Evolutionary conservation across 768 basidiomycete species (phyloP).

Genomic region (Xerocomellus intermedius): DNA sequence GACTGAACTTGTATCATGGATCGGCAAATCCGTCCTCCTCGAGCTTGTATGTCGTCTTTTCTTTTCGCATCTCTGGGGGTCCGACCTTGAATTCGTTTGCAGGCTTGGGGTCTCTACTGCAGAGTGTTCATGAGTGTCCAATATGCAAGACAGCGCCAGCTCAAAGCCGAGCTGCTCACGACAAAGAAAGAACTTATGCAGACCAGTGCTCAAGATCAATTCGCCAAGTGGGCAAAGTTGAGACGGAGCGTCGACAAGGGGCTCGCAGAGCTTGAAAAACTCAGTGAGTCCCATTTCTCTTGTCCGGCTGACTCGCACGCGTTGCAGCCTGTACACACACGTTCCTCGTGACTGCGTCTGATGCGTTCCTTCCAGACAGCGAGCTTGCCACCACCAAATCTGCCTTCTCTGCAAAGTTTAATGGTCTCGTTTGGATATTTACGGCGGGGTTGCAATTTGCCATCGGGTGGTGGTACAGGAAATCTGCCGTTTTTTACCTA

Average conservation of each 20-base stretch:
- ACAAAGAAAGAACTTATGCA: constrained; percentile 83
- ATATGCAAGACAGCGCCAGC: constrained; percentile 57
- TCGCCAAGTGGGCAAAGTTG: constrained; percentile 97
- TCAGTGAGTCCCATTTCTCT: constrained; percentile 60
- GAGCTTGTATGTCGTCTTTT: constrained; percentile 60
- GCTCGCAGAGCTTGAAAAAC: constrained; percentile 83
- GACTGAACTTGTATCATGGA: constrained; percentile 84
- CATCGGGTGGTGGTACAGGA: constrained; percentile 90
- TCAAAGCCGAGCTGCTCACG: constrained; percentile 77
- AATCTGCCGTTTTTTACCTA: constrained; percentile 88
- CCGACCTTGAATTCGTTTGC: constrained; percentile 5
- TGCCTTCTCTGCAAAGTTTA: constrained; percentile 70
- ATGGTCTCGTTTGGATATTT: constrained; percentile 68
- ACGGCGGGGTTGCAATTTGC: constrained; percentile 87
- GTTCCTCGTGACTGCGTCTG: neutral
- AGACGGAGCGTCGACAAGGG: constrained; percentile 90
- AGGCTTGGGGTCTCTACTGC: constrained; percentile 77
- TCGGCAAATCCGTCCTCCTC: constrained; percentile 81
- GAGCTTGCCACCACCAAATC: constrained; percentile 60
- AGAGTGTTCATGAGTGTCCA: constrained; percentile 58
- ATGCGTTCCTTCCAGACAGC: constrained; percentile 51
- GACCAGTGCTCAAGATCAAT: constrained; percentile 96
- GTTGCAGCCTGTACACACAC: neutral
- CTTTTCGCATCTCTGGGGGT: neutral
- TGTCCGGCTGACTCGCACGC: neutral